Base-by-base conservation (phyloP, 768 basidiomycete genomes). In the Hygrocybe coccinea region DNA sequence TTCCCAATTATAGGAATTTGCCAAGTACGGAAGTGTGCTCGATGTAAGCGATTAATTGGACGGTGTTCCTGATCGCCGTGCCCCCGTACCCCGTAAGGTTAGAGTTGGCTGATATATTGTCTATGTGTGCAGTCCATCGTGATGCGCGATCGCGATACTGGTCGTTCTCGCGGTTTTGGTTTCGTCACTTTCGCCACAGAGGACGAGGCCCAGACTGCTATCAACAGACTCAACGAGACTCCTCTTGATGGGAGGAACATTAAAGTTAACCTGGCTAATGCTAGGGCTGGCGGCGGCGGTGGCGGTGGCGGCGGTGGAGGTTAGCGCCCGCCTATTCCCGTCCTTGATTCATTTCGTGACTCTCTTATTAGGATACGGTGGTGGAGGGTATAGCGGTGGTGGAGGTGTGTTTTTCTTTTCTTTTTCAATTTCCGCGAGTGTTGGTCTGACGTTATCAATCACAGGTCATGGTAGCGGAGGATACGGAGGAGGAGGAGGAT, bases 81-180 rank as follows among this genome's bases (percentile, higher is more conserved):
- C 56, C 50, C 52, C 60, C 60, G 66, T 61, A 49, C 62, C 56
- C 61, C 57, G 57, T 57, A 58, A 65, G 55, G 49, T 52, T 65
- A 67, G 63, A 70, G 11, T 69, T 71, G 70, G 67, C 74, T 75
- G 64, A 70, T 75, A 55, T n/a, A n/a, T n/a, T n/a, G n/a, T 63
- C 61, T 63, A 43, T 49, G 56, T 49, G 69, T 73, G 61, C 73
- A 97, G 92, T 89, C 89, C 64, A 93, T 95, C 75, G 93, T 95
- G 71, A 95, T 95, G 94, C 89, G 91, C 77, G 95, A 98, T 76
- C 91, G 94, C 69, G 95, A 97, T 69, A 97, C 95, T 62, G 90
- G 91, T 58, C 91, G 95, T 68, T 95, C 92, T 60, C 88, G 95
- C 69, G 95, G 95, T 67, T 97, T 97, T 71, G 95, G 95, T 59